Conservation (phyloP, 768 basidiomycete genomes). For the Dioszegia hungarica region DNA sequence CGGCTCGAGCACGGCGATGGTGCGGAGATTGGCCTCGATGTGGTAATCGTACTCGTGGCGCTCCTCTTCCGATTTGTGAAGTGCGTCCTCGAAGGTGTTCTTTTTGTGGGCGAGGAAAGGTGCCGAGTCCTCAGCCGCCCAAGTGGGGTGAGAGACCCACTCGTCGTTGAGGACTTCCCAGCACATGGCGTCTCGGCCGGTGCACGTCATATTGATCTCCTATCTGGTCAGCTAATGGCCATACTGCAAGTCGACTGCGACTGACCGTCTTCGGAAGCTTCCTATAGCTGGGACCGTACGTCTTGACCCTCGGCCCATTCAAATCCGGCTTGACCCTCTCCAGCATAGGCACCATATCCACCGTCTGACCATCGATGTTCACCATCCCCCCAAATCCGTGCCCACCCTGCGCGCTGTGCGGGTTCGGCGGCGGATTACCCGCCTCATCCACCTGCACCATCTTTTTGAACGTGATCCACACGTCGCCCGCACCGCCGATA, state of each 20-base stretch:
- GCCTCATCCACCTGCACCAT: constrained; percentile 72
- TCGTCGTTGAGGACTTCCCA: constrained; percentile 94
- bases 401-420: constrained; percentile 32
- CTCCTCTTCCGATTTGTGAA: constrained; percentile 97
- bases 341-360: constrained; percentile 66
- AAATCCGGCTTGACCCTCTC: constrained; percentile 68
- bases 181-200: constrained; percentile 87
- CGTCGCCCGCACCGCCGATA: constrained; percentile 68
- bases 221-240: constrained; percentile 52
- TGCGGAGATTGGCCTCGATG: constrained; percentile 81
- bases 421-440: constrained; percentile 28
- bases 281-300: constrained; percentile 88
- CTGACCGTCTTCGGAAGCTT: constrained; percentile 79
- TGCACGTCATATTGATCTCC: constrained; percentile 87
- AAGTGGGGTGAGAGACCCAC: constrained; percentile 98
- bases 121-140: constrained; percentile 93
- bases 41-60: constrained; percentile 96
- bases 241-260: constrained; percentile 23
- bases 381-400: constrained; percentile 45
- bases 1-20: constrained; percentile 86
- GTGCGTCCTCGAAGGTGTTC: constrained; percentile 88
- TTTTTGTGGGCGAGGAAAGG: constrained; percentile 88
- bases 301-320: constrained; percentile 46
- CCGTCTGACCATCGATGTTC: constrained; percentile 55
- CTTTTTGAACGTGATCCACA: constrained; percentile 78